These are phyloP conservation scores for Diaporthe humulicola DNA, from an alignment of 2,329 filamentous ascomycete genomes.

Conservation along the genomic window DNA sequence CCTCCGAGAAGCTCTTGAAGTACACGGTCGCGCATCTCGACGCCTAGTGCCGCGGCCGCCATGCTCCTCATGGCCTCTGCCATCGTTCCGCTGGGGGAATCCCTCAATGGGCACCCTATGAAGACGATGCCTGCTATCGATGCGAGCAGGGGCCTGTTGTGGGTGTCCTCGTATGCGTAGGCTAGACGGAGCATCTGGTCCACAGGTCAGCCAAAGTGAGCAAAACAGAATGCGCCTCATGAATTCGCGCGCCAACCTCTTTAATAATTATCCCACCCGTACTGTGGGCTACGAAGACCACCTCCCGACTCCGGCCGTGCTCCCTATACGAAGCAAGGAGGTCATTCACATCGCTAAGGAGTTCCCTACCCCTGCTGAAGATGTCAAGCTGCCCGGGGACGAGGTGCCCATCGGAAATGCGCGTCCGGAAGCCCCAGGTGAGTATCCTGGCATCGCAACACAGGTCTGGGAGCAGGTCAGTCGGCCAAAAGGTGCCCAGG, in stretches of 20 bases:
- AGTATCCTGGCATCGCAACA: conserved; percentile 48
- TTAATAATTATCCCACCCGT: conserved; percentile 50
- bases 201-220: conserved; percentile 8
- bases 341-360: conserved; percentile 46
- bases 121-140: conserved; percentile 47
- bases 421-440: conserved; percentile 49
- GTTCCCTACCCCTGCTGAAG: conserved; percentile 47
- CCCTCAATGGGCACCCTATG: conserved; percentile 48
- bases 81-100: conserved; percentile 46
- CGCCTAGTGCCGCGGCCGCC: conserved; percentile 43
- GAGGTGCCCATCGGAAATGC: conserved; percentile 44
- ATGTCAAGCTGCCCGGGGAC: conserved; percentile 47
- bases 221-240: background rate
- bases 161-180: conserved; percentile 43
- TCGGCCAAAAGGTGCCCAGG: conserved; percentile 47
- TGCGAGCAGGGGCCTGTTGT: conserved; percentile 44
- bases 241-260: conserved; percentile 43
- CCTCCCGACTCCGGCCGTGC: conserved; percentile 40
- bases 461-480: conserved; percentile 48
- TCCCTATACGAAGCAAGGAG: conserved; percentile 36
- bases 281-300: conserved; percentile 49
- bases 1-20: conserved; percentile 47
- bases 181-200: conserved; percentile 47
- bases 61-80: conserved; percentile 48
- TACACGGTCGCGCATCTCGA: conserved; percentile 43